Conservation (phyloP, 2,329 filamentous ascomycete species). For the Verticillium zaregamsianum region DNA sequence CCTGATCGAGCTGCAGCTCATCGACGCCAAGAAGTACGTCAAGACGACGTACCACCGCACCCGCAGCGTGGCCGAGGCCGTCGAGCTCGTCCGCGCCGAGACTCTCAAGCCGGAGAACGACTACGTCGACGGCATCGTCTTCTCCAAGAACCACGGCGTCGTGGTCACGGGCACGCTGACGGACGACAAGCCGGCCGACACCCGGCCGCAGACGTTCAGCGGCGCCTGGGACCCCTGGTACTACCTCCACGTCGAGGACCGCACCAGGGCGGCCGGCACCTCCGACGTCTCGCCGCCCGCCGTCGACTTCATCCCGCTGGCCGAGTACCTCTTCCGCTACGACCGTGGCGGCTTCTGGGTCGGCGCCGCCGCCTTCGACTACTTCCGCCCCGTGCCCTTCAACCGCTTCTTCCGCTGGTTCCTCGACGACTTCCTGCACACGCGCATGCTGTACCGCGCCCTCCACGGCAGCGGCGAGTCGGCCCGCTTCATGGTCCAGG, state of each 20-base stretch:
- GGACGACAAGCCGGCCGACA: constrained; percentile 42
- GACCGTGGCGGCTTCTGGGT: constrained; percentile 75
- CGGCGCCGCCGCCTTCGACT: constrained; percentile 59
- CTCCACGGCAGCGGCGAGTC: constrained; percentile 64
- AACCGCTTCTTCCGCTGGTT: constrained; percentile 62
- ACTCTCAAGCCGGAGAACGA: constrained; percentile 45
- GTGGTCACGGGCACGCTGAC: constrained; percentile 61
- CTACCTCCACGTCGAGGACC: constrained; percentile 63
- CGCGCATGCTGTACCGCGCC: constrained; percentile 69
- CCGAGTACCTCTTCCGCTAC: constrained; percentile 74
- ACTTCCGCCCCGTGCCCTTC: constrained; percentile 63
- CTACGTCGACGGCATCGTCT: constrained; percentile 73
- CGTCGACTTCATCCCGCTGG: constrained; percentile 59
- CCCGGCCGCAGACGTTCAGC: constrained; percentile 49
- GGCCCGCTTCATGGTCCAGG: constrained; percentile 64
- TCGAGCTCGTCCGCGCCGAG: constrained; percentile 44
- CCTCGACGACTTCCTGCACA: constrained; percentile 69
- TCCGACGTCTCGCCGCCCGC: constrained; percentile 17
- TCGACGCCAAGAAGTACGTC: constrained; percentile 58
- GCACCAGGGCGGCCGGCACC: constrained; percentile 22
- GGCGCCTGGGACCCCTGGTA: constrained; percentile 68
- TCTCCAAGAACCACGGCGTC: constrained; percentile 57
- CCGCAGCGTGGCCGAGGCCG: constrained; percentile 41
- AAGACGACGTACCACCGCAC: constrained; percentile 57
- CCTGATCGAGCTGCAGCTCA: constrained; percentile 59